Percentiles rank a stretch among this genome's conserved stretches.
phyloP scores from a whole-genome alignment of 768 basidiomycete species.

The Lactarius evosmus region DNA sequence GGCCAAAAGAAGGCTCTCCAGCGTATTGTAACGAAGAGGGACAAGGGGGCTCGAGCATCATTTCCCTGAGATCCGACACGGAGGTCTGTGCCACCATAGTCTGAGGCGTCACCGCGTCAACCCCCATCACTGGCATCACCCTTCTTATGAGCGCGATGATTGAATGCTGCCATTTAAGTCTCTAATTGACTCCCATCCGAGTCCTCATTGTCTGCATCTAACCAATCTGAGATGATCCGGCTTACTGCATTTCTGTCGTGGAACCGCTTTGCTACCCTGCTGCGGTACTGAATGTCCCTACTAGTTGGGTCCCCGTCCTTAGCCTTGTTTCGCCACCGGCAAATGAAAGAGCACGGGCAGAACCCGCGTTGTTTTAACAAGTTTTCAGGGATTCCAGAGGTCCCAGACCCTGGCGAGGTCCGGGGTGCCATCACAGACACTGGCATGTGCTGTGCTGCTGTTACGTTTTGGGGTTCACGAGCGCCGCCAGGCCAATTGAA shows the following conservation, averaged over 20 bases:
- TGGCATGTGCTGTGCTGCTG: not conserved
- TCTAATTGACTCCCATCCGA: too few relatives aligned
- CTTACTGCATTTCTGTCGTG: not conserved
- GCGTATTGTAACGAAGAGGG: not conserved
- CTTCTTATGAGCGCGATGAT: not conserved
- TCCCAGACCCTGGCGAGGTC: not conserved
- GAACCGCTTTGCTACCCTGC: not conserved
- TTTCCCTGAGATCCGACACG: not conserved
- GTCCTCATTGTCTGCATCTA: not conserved
- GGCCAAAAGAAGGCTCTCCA: not conserved
- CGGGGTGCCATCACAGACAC: not conserved
- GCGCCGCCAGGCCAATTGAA: not conserved
- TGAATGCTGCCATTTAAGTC: not conserved
- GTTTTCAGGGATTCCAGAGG: not conserved
- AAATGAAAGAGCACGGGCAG: not conserved
- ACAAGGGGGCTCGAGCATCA: not conserved
- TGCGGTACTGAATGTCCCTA: not conserved
- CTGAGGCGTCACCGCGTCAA: not conserved
- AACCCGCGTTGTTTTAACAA: too few relatives aligned
- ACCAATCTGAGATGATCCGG: not conserved
- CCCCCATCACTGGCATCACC: not conserved
- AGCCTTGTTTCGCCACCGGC: not conserved
- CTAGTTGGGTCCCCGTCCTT: not conserved
- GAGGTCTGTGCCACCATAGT: not conserved
- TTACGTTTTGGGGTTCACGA: too few relatives aligned